phyloP scores from a whole-genome alignment of 768 basidiomycete species.

The Rhodosporidiobolus odoratus region DNA sequence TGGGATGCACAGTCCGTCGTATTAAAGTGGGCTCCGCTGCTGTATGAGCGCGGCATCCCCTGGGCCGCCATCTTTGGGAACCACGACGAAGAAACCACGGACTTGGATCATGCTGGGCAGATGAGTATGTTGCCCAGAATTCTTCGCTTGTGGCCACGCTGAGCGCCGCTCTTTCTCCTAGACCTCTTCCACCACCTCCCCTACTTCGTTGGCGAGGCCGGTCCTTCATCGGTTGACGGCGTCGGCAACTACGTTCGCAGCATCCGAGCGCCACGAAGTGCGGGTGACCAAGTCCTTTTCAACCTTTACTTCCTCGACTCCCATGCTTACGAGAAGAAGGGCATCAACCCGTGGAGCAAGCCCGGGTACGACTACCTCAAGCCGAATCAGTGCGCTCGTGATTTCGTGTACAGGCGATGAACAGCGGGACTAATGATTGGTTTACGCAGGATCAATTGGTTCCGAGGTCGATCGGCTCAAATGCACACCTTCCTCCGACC shows the following conservation, averaged over 20 bases:
- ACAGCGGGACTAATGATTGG: neutral
- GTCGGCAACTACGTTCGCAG: conserved; percentile 68
- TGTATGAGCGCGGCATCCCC: conserved; percentile 68
- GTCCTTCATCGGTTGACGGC: conserved; percentile 78
- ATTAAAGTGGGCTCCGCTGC: conserved; percentile 76
- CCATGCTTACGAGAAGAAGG: conserved; percentile 29
- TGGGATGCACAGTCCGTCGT: conserved; percentile 86
- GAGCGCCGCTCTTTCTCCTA: neutral
- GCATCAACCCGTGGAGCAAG: conserved; percentile 13
- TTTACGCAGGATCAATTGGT: conserved; percentile 39
- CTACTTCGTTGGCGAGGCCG: conserved; percentile 72
- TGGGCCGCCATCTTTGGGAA: conserved; percentile 95
- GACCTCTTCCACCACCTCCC: conserved; percentile 65
- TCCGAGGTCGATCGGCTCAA: conserved; percentile 31
- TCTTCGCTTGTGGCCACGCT: neutral
- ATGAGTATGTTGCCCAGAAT: conserved; percentile 46
- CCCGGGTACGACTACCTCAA: conserved; percentile 40
- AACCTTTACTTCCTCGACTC: conserved; percentile 44
- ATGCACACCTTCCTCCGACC: conserved; percentile 23
- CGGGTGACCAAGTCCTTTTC: conserved; percentile 33
- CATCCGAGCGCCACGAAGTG: conserved; percentile 19
- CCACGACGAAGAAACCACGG: conserved; percentile 70
- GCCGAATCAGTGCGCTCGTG: conserved; percentile 26
- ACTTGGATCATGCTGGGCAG: conserved; percentile 60
- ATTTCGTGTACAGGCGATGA: neutral